Base-by-base conservation (phyloP, 768 basidiomycete species). In the Pisolithus orientalis region DNA sequence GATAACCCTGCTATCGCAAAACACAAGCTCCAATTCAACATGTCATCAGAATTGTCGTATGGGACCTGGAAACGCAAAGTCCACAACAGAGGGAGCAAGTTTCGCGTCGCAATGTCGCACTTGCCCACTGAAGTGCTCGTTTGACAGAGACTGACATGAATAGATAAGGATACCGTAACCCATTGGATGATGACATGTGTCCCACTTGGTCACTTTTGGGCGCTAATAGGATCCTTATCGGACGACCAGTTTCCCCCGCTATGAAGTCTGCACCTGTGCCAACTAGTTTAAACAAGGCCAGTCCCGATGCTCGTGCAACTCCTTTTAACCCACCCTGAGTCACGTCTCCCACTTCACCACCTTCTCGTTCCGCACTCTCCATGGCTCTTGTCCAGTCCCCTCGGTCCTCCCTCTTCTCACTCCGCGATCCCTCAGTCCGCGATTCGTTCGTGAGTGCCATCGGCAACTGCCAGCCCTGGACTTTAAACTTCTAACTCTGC, bases 111-210 rank as follows among this genome's bases (percentile, higher is more conserved):
- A 5, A 50, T 9, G 49, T 13, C 31, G 3, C 8, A 32, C 10
- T 40, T 29, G 39, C 51, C 39, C 37, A 39, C 44, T 8, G 24
- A 10, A 24, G 11, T 13, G 32, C 4, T 42, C 39, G 42, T 5
- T 27, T 31, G 53, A 58, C 44, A 59, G 47, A 47, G 38, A 32
- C 32, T 24, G 25, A 10, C n/a, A 27, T 46, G 5, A 14, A 3
- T 27, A 60, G 64, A 65, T 64, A 64, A 60, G 57, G 27, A 52
- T 39, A 5, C 50, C 37, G 44, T 2, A 44, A 27, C 25, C 21
- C 49, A 62, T 58, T 57, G 57, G 60, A 13, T 27, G 40, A 27
- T n/a, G 31, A 28, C 42, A 34, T 14, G 11, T 28, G 16, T 34
- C 17, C 31, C 34, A 44, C 11, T 51, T 24, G 34, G 43, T 32